phyloP scores from a whole-genome alignment of 2,329 filamentous ascomycete genomes.

The Venturia effusa region DNA sequence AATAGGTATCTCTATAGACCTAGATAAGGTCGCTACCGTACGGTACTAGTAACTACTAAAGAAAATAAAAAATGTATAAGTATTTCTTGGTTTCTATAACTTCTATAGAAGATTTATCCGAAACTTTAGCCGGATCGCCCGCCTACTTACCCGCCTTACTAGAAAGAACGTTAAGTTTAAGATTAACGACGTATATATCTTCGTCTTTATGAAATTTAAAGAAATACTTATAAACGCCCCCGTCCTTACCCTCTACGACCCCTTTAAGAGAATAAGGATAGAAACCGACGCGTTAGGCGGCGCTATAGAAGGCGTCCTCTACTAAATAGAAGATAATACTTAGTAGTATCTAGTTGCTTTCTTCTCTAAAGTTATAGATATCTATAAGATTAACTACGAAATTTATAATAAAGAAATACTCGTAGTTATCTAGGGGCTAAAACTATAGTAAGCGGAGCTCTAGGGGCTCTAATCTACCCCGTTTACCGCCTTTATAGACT shows the following conservation, averaged over 20 bases:
- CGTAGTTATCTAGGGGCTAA: slow-evolving; percentile 20
- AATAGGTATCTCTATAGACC: slow-evolving; percentile 17
- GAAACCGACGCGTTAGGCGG: slow-evolving; percentile 18
- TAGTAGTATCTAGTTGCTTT: slow-evolving; percentile 15
- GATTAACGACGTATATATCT: not conserved
- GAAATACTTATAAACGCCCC: slow-evolving; percentile 14
- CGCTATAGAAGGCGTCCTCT: slow-evolving; percentile 11
- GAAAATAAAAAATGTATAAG: slow-evolving; percentile 16
- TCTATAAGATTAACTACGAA: slow-evolving; percentile 22
- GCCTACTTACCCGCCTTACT: slow-evolving; percentile 14
- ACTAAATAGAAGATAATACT: slow-evolving; percentile 12
- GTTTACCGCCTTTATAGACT: slow-evolving; percentile 18
- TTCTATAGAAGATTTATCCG: slow-evolving; percentile 21
- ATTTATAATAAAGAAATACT: slow-evolving; percentile 28
- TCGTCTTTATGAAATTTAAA: slow-evolving; percentile 14
- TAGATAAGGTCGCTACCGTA: slow-evolving; percentile 14
- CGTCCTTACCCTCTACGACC: slow-evolving; percentile 16
- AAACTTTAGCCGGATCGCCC: slow-evolving; percentile 15
- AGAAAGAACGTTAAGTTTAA: slow-evolving; percentile 10
- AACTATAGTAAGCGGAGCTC: slow-evolving; percentile 18
- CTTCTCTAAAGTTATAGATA: slow-evolving; percentile 17
- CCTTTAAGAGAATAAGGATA: slow-evolving; percentile 12
- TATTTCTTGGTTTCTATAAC: too few species aligned
- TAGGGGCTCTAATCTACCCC: slow-evolving; percentile 10
- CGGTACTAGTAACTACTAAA: slow-evolving; percentile 16